phyloP scores from a whole-genome alignment of 805 yeast species.

The Teunomyces gatunensis region DNA sequence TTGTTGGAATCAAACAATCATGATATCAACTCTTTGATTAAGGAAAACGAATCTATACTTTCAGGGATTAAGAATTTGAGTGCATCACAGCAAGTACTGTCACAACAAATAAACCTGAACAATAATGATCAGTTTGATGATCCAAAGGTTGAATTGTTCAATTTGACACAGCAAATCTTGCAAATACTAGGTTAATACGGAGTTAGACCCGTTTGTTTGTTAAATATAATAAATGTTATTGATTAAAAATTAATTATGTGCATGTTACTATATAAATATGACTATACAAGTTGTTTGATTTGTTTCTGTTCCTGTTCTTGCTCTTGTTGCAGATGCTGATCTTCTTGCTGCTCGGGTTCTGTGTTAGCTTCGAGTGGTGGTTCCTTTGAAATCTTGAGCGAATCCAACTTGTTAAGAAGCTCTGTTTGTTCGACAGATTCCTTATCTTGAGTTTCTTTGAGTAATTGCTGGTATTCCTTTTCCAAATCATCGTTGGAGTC shows the following conservation, averaged over 20 bases:
- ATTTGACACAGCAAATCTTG: slow-evolving; percentile 65
- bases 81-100: slow-evolving; percentile 36
- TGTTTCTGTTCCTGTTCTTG: slow-evolving; percentile 2
- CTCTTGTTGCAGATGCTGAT: not conserved
- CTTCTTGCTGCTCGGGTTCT: not conserved
- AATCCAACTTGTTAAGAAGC: not conserved
- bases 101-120: slow-evolving; percentile 20
- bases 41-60: slow-evolving; percentile 52
- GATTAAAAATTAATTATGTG: not conserved
- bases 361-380: too few species aligned
- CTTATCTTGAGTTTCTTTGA: slow-evolving; percentile 12
- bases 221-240: slow-evolving; percentile 3
- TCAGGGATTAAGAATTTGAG: slow-evolving; percentile 52
- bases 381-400: not conserved
- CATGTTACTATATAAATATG: not conserved
- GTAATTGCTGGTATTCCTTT: slow-evolving; percentile 25
- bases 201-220: not conserved
- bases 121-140: slow-evolving; percentile 46
- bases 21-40: slow-evolving; percentile 55
- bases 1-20: slow-evolving; percentile 81
- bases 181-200: slow-evolving; percentile 43
- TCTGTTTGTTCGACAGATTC: not conserved
- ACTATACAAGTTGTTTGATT: not conserved
- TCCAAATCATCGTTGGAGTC: slow-evolving; percentile 27
- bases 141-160: slow-evolving; percentile 62